Base-by-base conservation (phyloP, 2,329 filamentous ascomycete species). In the Colletotrichum chrysophilum region DNA sequence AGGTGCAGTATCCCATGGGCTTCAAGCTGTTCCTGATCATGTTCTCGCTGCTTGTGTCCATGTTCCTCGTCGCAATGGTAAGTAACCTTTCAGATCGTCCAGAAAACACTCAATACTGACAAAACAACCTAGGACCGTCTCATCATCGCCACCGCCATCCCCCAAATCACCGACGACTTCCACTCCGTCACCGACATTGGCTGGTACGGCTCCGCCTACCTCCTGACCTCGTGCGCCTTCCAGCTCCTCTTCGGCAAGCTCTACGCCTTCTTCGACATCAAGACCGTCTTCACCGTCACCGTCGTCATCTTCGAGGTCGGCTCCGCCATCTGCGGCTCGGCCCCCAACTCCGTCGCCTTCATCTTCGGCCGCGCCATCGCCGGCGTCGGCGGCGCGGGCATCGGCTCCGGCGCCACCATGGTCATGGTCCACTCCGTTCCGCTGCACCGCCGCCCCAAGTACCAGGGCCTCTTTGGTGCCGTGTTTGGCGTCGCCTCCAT, bases 401-500 rank as follows among this genome's bases (percentile, higher is more conserved):
- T 86, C 16, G 81, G 83, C n/a, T 80, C 82, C 4, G 85, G 85
- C 4, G 75, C 66, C 36, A 83, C 84, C 60, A 80, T 84, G 38
- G 73, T 80, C 48, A 75, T 81, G 36, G 78, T 79, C 30, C 76
- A 80, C 30, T 78, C 77, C 71, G 85, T 85, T 13, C 86, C 84
- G 28, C 81, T 85, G 24, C 81, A 85, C 64, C 87, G 85, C 77
- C 83, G 85, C 74, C 86, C 78, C 28, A 78, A 78, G 58, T 79
- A 78, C 43, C 75, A 74, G 18, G 71, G 62, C 10, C 81, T 87
- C 10, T 82, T 88, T 26, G 84, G 83, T 10, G 84, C 82, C 34
- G 84, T 87, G 55, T 88, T 84, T 66, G 87, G 85, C 12, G 80
- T 88, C 66, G 85, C 87, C 8, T 77, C 76, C 3, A 74, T 81